Base-by-base conservation (phyloP, 2,329 filamentous ascomycete species). In the Ceratocystis ficicola region DNA sequence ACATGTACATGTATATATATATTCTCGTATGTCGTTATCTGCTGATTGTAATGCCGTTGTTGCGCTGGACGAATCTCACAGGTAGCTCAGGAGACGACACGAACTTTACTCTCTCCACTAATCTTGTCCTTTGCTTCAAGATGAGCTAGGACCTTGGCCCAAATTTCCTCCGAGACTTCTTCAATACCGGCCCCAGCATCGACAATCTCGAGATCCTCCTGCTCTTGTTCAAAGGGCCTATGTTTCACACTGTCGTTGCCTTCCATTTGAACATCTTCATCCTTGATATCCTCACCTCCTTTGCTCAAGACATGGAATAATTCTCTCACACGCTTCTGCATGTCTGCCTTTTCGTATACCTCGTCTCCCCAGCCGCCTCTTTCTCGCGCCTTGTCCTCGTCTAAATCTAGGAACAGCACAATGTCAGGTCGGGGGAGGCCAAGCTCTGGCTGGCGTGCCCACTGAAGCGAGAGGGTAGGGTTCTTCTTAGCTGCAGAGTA, bases 401-500 rank as follows among this genome's bases (percentile, higher is more conserved):
- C 84, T 63, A 97, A 82, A 72, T 94, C 89, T 41, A 99, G 80
- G 72, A 97, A 97, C 0, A 97, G 75, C 10, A 93, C 90, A 8
- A 92, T 73, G 76, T 99, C 94, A 0, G 94, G 93, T 3, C 88
- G 83, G 1, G 94, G 93, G 0, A 99, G 81, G 0, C 93, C 93
- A 15, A 89, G 81, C 71, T 97, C 94, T 0, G 92, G 90, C 17
- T 85, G 81, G 70, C 89, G 86, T 6, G 90, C 91, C 92, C 94
- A 99, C 0, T 81, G 76, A 0, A 96, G 78, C 0, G 82, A 78
- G 12, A 96, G 80, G 1, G 78, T 75, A 0, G 86, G 83, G 70
- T 89, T 90, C 57, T 84, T 80, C 73, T 97, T 97, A 2, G 94
- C 93, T 0, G 90, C 90, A 28, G 87, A 90, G 77, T 97, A 99